Conservation (phyloP, 2,329 filamentous ascomycete genomes). For the Gnomoniopsis smithogilvyi region DNA sequence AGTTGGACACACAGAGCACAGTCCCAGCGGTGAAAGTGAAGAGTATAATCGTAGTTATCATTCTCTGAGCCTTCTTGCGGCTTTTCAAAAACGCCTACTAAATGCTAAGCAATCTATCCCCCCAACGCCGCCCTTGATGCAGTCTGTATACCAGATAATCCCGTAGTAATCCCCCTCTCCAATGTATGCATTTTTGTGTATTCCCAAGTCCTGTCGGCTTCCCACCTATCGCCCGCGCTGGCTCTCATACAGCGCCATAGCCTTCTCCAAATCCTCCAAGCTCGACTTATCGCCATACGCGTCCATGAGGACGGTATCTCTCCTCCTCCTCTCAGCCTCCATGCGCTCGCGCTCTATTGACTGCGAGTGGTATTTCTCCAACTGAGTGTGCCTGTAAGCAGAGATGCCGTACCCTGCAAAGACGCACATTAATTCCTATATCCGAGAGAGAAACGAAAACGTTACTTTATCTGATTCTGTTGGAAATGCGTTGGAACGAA, state of each 20-base stretch:
- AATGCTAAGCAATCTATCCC: not conserved
- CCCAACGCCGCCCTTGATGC: not conserved
- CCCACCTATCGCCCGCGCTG: slow-evolving; percentile 1
- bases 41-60: not conserved
- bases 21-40: too few species aligned
- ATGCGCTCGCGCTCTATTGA: slow-evolving; percentile 3
- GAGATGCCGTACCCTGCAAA: slow-evolving; percentile 17
- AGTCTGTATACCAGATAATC: too few species aligned
- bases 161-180: not conserved
- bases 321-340: slow-evolving; percentile 25
- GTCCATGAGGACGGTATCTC: slow-evolving; percentile 42
- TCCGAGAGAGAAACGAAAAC: too few species aligned
- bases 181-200: not conserved
- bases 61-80: not conserved
- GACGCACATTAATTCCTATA: slow-evolving; percentile 17
- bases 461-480: too few species aligned
- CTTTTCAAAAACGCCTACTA: not conserved
- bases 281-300: slow-evolving; percentile 49
- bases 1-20: too few species aligned
- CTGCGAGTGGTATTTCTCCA: slow-evolving; percentile 6
- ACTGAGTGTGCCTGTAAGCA: slow-evolving; percentile 12
- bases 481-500: too few species aligned
- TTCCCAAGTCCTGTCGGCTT: not conserved
- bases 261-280: slow-evolving; percentile 45
- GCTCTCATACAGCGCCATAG: slow-evolving; percentile 43